Percentiles rank a stretch among this genome's conserved stretches.
These are phyloP conservation scores for Caloboletus firmus DNA, from an alignment of 1,284 basidiomycete genomes.

Conservation along the genomic window DNA sequence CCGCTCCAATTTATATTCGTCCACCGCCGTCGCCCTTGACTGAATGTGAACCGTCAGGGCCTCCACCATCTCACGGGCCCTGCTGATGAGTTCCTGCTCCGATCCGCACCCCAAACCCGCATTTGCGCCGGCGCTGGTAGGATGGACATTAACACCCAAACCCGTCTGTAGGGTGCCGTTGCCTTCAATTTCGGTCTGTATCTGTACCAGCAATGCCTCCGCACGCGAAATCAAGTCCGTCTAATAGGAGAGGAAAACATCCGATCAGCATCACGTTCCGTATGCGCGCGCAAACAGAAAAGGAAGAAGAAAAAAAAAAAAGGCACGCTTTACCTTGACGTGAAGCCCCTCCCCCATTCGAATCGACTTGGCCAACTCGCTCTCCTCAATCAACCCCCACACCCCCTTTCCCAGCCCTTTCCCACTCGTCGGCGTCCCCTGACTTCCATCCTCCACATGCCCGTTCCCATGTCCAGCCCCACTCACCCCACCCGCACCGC, in stretches of 20 bases:
- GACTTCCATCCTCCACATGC: constrained; percentile 4
- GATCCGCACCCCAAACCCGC: neutral
- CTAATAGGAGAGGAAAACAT: neutral
- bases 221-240: constrained; percentile 40
- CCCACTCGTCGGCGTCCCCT: constrained; percentile 27
- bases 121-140: neutral
- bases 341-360: constrained; percentile 54
- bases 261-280: neutral
- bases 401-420: constrained; percentile 59
- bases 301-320: neutral
- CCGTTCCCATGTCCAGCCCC: neutral
- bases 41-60: constrained; percentile 52
- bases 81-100: constrained; percentile 42
- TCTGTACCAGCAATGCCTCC: constrained; percentile 45
- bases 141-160: neutral
- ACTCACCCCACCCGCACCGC: constrained; percentile 11
- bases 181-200: constrained; percentile 36
- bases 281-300: neutral
- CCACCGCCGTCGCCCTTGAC: constrained; percentile 53
- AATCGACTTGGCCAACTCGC: constrained; percentile 70
- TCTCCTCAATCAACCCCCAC: constrained; percentile 81
- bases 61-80: constrained; percentile 53
- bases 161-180: neutral
- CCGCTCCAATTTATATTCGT: constrained; percentile 59
- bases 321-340: constrained; percentile 46